A percentile compares a stretch with the other conserved stretches of the same genome.
Evolutionary conservation across 2,329 filamentous ascomycete species (phyloP).

Genomic region (Fusarium pseudocircinatum): DNA sequence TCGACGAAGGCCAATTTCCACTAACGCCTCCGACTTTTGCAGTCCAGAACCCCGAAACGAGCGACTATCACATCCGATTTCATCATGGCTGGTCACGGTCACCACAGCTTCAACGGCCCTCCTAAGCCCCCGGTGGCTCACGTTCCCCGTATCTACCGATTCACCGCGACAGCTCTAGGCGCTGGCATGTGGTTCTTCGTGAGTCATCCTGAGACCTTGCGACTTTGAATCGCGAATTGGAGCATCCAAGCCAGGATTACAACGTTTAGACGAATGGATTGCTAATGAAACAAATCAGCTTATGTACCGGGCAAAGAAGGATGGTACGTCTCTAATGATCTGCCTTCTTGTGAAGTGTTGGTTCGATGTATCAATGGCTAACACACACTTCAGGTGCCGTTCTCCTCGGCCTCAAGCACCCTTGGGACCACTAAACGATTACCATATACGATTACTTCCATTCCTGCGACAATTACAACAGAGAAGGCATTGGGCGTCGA

Average conservation of each 20-base stretch:
- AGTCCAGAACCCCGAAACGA: constrained; percentile 22
- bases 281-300: constrained; percentile 63
- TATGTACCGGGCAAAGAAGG: constrained; percentile 96
- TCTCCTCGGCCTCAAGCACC: constrained; percentile 92
- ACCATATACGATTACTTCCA: constrained; percentile 23
- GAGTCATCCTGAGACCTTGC: constrained; percentile 51
- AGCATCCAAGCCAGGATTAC: background rate
- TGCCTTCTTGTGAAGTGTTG: background rate
- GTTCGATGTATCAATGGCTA: background rate
- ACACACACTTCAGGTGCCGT: constrained; percentile 66
- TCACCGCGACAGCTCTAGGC: constrained; percentile 85
- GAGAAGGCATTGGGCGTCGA: constrained; percentile 4
- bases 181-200: constrained; percentile 99
- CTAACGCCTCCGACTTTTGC: background rate
- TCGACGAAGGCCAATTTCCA: background rate
- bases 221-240: background rate
- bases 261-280: background rate
- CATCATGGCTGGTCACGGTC: constrained; percentile 41
- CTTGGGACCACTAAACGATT: constrained; percentile 84
- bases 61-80: constrained; percentile 12
- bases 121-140: constrained; percentile 58
- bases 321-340: constrained; percentile 65
- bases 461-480: constrained; percentile 16
- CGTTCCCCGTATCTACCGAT: constrained; percentile 76
- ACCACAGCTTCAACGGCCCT: constrained; percentile 46